A percentile compares a stretch with the other conserved stretches of the same genome.
Evolutionary conservation across 2,329 filamentous ascomycete genomes (phyloP).

Genomic region (Thielaviopsis cerberus): DNA sequence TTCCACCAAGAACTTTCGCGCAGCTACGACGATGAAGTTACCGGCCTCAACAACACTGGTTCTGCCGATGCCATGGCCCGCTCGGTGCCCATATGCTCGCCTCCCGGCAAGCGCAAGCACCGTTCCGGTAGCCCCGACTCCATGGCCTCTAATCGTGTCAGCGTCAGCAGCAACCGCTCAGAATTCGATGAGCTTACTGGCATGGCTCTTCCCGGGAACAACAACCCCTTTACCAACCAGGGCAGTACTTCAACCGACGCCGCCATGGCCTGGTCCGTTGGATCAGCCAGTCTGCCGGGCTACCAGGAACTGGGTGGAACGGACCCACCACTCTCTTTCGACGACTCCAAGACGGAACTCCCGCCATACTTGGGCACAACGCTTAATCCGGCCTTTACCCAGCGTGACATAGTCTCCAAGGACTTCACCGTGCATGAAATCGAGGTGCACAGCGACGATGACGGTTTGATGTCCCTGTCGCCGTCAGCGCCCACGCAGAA

Average conservation of each 20-base stretch:
- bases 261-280: not conserved
- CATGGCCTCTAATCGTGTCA: slow-evolving; percentile 22
- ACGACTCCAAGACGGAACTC: not conserved
- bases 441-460: not conserved
- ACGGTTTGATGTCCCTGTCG: not conserved
- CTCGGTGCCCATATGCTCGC: slow-evolving; percentile 11
- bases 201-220: too few species aligned
- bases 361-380: not conserved
- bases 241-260: not conserved
- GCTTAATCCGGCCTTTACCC: not conserved
- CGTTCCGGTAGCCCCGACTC: slow-evolving; percentile 28
- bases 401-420: not conserved
- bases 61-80: not conserved
- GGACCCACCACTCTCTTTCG: not conserved
- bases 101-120: slow-evolving; percentile 27
- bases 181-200: not conserved
- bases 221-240: not conserved
- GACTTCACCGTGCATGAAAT: not conserved
- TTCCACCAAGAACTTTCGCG: slow-evolving; percentile 31
- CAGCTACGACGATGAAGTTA: slow-evolving; percentile 17
- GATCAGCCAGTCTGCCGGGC: not conserved
- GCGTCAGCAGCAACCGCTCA: slow-evolving; percentile 11
- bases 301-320: not conserved
- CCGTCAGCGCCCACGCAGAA: not conserved
- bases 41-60: not conserved